A percentile compares a stretch with the other conserved stretches of the same genome.
These are phyloP conservation scores for Kuraishia molischiana DNA, from an alignment of 805 yeast genomes.

Conservation along the genomic window DNA sequence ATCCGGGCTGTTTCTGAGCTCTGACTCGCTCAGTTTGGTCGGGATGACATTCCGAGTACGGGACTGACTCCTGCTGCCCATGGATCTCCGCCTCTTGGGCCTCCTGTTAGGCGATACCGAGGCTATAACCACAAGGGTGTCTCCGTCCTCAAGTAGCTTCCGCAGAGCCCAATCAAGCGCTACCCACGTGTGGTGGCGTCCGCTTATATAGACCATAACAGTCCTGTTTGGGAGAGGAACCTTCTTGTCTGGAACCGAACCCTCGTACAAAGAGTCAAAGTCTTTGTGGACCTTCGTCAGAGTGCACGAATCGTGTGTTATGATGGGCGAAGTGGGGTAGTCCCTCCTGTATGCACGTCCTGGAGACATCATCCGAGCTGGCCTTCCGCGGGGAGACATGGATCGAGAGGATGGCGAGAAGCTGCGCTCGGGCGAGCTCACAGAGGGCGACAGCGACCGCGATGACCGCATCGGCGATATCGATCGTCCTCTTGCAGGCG, in stretches of 20 bases:
- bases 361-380: not conserved
- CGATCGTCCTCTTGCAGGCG: conserved; percentile 10
- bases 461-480: conserved; percentile 5
- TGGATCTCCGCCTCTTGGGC: not conserved
- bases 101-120: conserved; percentile 25
- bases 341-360: conserved; percentile 7
- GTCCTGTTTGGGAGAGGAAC: conserved; percentile 39
- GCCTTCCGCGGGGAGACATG: conserved; percentile 4
- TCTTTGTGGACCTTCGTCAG: conserved; percentile 35
- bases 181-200: conserved; percentile 75
- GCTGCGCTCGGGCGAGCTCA: not conserved
- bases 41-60: conserved; percentile 3
- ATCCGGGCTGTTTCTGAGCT: conserved; percentile 34
- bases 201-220: conserved; percentile 56
- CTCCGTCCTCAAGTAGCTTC: conserved; percentile 51
- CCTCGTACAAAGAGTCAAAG: conserved; percentile 35
- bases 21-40: conserved; percentile 14
- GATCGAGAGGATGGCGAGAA: conserved; percentile 4
- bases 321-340: conserved; percentile 26
- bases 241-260: conserved; percentile 23
- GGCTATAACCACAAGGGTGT: conserved; percentile 53
- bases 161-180: conserved; percentile 63
- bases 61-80: not conserved
- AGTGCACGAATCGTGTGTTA: conserved; percentile 30
- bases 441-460: not conserved